A percentile compares a stretch with the other conserved stretches of the same genome.
Evolutionary conservation across 495 filamentous ascomycete genomes (phyloP).

Genomic region (Annulohypoxylon maeteangense): DNA sequence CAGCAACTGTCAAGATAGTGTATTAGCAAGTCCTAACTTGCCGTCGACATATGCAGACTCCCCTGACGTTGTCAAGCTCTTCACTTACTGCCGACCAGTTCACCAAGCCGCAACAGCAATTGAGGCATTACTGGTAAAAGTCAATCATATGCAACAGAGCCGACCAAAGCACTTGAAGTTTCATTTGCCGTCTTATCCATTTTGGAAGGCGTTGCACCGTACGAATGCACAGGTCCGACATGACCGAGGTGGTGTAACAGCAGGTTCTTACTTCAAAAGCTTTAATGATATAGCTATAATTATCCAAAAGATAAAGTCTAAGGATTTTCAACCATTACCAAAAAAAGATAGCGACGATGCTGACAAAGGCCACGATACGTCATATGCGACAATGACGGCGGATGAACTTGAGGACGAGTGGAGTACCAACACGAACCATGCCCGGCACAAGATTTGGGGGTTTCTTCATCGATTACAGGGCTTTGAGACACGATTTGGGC

Average conservation of each 20-base stretch:
- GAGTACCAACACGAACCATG: slow-evolving; percentile 43
- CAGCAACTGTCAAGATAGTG: slow-evolving; percentile 46
- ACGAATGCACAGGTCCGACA: slow-evolving; percentile 67
- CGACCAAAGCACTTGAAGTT: slow-evolving; percentile 49
- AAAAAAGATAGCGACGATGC: slow-evolving; percentile 39
- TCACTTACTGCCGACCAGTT: slow-evolving; percentile 66
- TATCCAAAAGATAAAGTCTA: slow-evolving; percentile 42
- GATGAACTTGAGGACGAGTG: slow-evolving; percentile 36
- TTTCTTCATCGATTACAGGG: slow-evolving; percentile 65
- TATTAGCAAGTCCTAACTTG: slow-evolving; percentile 45
- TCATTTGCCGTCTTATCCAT: slow-evolving; percentile 63
- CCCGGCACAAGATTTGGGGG: slow-evolving; percentile 59
- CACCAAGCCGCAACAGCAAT: slow-evolving; percentile 62
- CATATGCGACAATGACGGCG: slow-evolving; percentile 40
- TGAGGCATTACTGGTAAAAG: slow-evolving; percentile 56
- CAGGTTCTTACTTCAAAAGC: slow-evolving; percentile 62
- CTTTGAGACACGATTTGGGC: slow-evolving; percentile 67
- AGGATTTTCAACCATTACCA: slow-evolving; percentile 41
- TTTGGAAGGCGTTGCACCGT: slow-evolving; percentile 61
- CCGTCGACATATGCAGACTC: slow-evolving; percentile 48
- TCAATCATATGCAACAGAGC: slow-evolving; percentile 57
- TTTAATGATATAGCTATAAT: slow-evolving; percentile 56
- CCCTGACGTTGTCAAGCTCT: slow-evolving; percentile 63
- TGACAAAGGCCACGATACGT: slow-evolving; percentile 33
- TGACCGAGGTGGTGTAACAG: slow-evolving; percentile 66